phyloP scores from a whole-genome alignment of 2,329 filamentous ascomycete species.

The Pestalotiopsis sp. region DNA sequence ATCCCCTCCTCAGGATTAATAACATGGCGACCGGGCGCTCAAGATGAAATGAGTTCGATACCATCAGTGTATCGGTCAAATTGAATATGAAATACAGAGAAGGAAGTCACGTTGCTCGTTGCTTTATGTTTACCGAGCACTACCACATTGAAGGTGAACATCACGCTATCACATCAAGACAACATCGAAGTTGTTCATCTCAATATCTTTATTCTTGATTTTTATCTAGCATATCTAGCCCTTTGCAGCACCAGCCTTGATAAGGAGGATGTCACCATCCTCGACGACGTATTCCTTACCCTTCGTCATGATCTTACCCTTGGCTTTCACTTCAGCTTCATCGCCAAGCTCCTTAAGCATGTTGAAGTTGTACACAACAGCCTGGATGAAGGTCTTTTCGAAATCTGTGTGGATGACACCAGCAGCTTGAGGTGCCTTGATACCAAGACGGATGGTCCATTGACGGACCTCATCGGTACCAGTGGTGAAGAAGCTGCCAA shows the following conservation, averaged over 20 bases:
- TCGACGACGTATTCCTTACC: constrained; percentile 94
- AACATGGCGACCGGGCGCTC: too few species aligned
- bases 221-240: constrained; percentile 40
- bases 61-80: too few species aligned
- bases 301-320: constrained; percentile 97
- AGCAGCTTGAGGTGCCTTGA: constrained; percentile 95
- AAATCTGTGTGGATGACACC: constrained; percentile 99
- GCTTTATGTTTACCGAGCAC: too few species aligned
- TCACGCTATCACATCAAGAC: too few species aligned
- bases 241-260: constrained; percentile 89
- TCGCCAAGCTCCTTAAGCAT: constrained; percentile 84
- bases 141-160: too few species aligned
- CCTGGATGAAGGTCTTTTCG: constrained; percentile 99
- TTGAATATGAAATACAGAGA: too few species aligned
- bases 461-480: constrained; percentile 95
- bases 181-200: background rate
- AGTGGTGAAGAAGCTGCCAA: constrained; percentile 96
- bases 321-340: constrained; percentile 85
- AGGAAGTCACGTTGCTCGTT: too few species aligned
- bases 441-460: constrained; percentile 95
- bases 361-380: constrained; percentile 87
- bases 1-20: too few species aligned
- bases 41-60: too few species aligned
- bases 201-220: constrained; percentile 6
- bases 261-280: constrained; percentile 80